Evolutionary conservation across 805 yeast species (phyloP).

Genomic region (Kuraishia ogatae): DNA sequence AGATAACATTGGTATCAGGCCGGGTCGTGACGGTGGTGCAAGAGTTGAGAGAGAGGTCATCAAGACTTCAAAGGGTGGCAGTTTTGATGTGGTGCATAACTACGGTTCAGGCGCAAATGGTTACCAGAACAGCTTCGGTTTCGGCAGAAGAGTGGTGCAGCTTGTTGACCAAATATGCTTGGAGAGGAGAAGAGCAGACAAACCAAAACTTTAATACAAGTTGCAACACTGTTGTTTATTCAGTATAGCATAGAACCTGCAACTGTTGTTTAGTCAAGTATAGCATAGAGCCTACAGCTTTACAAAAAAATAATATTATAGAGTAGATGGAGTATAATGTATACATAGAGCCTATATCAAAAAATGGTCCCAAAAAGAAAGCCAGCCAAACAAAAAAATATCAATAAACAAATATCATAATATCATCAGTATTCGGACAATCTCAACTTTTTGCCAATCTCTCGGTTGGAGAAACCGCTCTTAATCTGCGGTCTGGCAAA

Average conservation of each 20-base stretch:
- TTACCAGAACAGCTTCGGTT: conserved; percentile 37
- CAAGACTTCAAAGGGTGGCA: neutral
- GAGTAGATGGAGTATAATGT: neutral
- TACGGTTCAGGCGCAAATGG: conserved; percentile 76
- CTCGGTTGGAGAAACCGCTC: conserved; percentile 25
- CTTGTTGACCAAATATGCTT: conserved; percentile 20
- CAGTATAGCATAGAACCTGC: no score
- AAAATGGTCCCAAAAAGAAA: neutral
- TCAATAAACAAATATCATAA: neutral
- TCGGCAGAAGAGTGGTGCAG: conserved; percentile 22
- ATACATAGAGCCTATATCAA: neutral
- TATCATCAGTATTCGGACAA: conserved; percentile 45
- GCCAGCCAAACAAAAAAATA: neutral
- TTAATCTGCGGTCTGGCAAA: conserved; percentile 14
- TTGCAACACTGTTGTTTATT: no score
- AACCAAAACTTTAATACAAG: neutral
- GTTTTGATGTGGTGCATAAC: conserved; percentile 38
- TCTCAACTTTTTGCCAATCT: conserved; percentile 57
- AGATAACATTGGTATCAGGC: conserved; percentile 58
- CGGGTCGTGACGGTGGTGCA: conserved; percentile 56
- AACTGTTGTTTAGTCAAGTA: no score
- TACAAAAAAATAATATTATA: no score
- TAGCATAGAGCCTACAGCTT: neutral
- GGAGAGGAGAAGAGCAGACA: neutral
- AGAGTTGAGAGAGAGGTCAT: conserved; percentile 34